Evolutionary conservation across 768 basidiomycete genomes (phyloP), one percentile per base, ranked within the genome.

Genomic region (Tulasnella calospora): DNA sequence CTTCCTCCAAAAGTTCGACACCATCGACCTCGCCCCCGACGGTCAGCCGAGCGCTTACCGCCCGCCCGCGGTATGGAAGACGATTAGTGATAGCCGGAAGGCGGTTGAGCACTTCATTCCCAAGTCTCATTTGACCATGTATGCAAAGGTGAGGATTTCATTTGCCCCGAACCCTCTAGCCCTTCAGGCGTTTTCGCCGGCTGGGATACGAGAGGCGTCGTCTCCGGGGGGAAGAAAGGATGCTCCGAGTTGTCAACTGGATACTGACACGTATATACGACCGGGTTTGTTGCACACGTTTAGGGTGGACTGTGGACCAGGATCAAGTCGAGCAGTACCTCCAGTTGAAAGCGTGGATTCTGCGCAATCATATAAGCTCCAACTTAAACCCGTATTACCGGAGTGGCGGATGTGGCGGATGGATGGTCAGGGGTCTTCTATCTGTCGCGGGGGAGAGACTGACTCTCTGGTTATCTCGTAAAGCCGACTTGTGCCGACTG

Each of bases 1-100:
- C 47, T 84, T 93, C 44, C 84, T 93, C 75, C 92, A 93, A 81
- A 87, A 86, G 36, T 92, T 89, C 80, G 88, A 90, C 80, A 84
- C 86, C 4, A 89, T 93, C 80, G 86, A 88, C 17, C 84, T 93
- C 41, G 89, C 89, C 0, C 82, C 87, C 40, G 91, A 93, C 78
- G 86, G 86, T 17, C 92, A 92, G 79, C 92, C 92, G 0, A 91
- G 91, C 23, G 73, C 44, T 41, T 35, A 12, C 21, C 82, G 89
- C 69, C 92, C 92, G 3, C 91, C 90, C 33, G 76, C 83, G 0
- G 87, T 88, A 80, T 92, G 92, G 91, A 74, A 74, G 73, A 74
- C 73, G 7, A 35, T 47, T 35, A 83, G 83, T 36, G 83, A 41
- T 76, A 86, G 73, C 84, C 85, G 90, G 70, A 88, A 91, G 83